A percentile compares a stretch with the other conserved stretches of the same genome.
These are phyloP conservation scores for Microcera coccophila DNA, from an alignment of 2,329 filamentous ascomycete species.

Conservation along the genomic window DNA sequence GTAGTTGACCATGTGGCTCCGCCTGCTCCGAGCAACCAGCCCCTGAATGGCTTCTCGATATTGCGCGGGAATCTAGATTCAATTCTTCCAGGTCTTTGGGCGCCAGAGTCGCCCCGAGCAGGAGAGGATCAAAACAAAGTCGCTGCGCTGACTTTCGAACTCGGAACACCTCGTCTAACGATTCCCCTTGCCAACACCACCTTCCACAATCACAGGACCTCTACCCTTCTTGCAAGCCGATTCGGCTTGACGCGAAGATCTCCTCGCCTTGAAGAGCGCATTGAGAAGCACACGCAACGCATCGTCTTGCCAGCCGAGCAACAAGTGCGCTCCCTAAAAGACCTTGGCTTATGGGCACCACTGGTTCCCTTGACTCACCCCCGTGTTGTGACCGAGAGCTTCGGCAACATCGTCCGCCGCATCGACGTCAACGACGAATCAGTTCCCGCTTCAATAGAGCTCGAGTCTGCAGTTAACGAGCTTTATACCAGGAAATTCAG, in stretches of 20 bases:
- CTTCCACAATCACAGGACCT: slow-evolving; percentile 64
- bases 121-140: slow-evolving; percentile 33
- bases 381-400: slow-evolving; percentile 58
- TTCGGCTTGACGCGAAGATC: slow-evolving; percentile 24
- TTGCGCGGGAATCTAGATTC: slow-evolving; percentile 40
- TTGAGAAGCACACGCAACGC: slow-evolving; percentile 39
- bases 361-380: slow-evolving; percentile 61
- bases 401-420: slow-evolving; percentile 75
- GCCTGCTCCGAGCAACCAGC: slow-evolving; percentile 26
- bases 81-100: slow-evolving; percentile 48
- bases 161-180: slow-evolving; percentile 40
- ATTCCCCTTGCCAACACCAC: slow-evolving; percentile 74
- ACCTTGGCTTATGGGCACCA: slow-evolving; percentile 38
- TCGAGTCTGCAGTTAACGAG: slow-evolving; percentile 61
- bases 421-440: slow-evolving; percentile 47
- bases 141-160: slow-evolving; percentile 40
- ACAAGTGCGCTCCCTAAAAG: slow-evolving; percentile 17
- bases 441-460: slow-evolving; percentile 65
- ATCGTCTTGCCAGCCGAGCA: slow-evolving; percentile 26
- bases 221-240: slow-evolving; percentile 49
- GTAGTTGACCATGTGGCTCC: slow-evolving; percentile 54
- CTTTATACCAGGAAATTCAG: slow-evolving; percentile 45
- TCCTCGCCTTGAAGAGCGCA: slow-evolving; percentile 23
- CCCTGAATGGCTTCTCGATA: slow-evolving; percentile 48
- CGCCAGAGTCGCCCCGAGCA: slow-evolving; percentile 22